These are phyloP conservation scores for Globisporangium nagaii DNA, from an alignment of 352 stramenopile species.

Conservation along the genomic window DNA sequence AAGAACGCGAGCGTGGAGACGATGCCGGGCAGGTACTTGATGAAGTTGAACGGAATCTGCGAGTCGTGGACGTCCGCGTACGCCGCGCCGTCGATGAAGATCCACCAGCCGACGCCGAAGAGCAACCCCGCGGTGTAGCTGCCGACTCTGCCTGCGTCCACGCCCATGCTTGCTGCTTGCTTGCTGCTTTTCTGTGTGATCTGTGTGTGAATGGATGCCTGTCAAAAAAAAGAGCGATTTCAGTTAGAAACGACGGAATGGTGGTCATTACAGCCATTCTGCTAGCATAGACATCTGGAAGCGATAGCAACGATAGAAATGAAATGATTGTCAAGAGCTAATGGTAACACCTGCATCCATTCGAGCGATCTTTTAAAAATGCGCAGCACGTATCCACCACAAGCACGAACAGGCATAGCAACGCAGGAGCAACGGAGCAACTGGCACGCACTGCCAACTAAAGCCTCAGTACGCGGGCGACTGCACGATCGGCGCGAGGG, in stretches of 20 bases:
- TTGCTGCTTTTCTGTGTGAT: not conserved
- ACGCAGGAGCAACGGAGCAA: too few species aligned
- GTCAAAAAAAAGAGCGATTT: constrained; percentile 2
- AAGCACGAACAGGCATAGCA: too few species aligned
- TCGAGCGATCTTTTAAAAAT: too few species aligned
- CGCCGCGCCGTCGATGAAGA: constrained; percentile 48
- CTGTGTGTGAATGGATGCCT: constrained; percentile 2
- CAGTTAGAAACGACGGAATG: not conserved
- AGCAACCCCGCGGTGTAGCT: constrained; percentile 47
- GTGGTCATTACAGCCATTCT: not conserved
- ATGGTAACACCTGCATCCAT: not conserved
- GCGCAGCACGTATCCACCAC: too few species aligned
- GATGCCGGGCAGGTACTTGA: constrained; percentile 52
- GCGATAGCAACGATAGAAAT: not conserved
- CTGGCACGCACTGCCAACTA: too few species aligned
- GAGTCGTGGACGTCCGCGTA: constrained; percentile 35
- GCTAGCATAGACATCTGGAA: not conserved
- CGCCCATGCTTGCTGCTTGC: constrained; percentile 7
- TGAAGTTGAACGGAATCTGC: constrained; percentile 54
- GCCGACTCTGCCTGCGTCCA: constrained; percentile 29
- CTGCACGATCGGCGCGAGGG: constrained; percentile 35
- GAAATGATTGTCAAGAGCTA: not conserved
- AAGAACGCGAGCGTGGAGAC: constrained; percentile 56
- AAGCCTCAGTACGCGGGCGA: not conserved
- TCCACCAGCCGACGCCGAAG: constrained; percentile 54